phyloP scores from a whole-genome alignment of 108 stramenopile species.

The Skeletonema tropicum region DNA sequence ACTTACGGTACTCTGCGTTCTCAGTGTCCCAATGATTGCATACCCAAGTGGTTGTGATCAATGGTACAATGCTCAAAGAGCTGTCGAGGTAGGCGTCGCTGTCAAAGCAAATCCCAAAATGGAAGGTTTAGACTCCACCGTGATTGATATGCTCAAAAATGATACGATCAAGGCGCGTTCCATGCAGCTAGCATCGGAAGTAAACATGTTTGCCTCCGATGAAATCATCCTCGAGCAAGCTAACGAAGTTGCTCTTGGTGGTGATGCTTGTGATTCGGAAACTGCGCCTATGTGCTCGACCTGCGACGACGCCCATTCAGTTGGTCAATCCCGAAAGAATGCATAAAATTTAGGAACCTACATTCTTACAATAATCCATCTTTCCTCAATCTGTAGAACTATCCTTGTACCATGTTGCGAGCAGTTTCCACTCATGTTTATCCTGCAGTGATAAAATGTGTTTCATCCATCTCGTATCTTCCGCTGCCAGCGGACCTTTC shows the following conservation, averaged over 20 bases:
- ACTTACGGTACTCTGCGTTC: too few relatives aligned
- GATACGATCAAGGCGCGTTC: background rate
- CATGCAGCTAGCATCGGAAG: background rate
- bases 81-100: conserved; percentile 22
- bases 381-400: background rate
- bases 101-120: conserved; percentile 1
- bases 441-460: conserved; percentile 10
- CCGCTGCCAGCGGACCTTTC: conserved; percentile 26
- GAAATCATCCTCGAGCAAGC: conserved; percentile 1
- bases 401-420: conserved; percentile 11
- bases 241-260: background rate
- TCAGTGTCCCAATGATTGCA: background rate
- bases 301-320: background rate
- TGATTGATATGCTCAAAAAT: background rate
- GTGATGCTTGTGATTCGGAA: background rate
- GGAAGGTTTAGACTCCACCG: background rate
- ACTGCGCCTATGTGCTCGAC: background rate
- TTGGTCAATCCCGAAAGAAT: background rate
- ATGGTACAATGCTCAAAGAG: conserved; percentile 24
- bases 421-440: conserved; percentile 13
- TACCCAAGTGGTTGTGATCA: conserved; percentile 26
- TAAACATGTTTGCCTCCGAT: background rate
- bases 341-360: background rate
- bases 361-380: background rate
- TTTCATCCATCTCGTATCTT: conserved; percentile 53